phyloP scores from a whole-genome alignment of 1,139 yeast species.

The Protomyces lactucae-debilis region DNA sequence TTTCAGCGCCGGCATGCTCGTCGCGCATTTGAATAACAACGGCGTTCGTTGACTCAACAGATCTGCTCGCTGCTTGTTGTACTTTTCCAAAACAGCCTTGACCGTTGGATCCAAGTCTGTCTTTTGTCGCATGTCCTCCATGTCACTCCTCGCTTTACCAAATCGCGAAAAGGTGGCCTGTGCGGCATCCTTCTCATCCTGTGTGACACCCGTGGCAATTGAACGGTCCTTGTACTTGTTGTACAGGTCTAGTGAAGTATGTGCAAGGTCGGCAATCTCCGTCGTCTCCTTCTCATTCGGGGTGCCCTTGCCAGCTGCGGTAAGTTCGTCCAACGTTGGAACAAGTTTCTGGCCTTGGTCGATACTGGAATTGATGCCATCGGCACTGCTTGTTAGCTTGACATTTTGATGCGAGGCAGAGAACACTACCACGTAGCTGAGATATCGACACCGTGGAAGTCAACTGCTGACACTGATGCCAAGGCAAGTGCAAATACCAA shows the following conservation, averaged over 20 bases:
- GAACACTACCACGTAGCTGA: neutral
- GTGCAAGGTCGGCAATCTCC: neutral
- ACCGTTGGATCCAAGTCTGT: neutral
- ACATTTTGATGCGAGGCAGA: no score
- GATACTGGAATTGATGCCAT: neutral
- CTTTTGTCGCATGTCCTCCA: neutral
- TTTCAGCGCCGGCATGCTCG: neutral
- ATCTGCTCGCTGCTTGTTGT: neutral
- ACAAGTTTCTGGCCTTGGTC: neutral
- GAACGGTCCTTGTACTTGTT: neutral
- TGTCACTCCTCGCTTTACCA: neutral
- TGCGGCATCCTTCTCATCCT: neutral
- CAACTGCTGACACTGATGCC: neutral
- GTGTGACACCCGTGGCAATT: neutral
- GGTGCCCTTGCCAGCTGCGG: neutral
- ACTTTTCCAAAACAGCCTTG: neutral
- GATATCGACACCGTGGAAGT: neutral
- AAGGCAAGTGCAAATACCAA: neutral
- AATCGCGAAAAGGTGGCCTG: neutral
- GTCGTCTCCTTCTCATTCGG: neutral
- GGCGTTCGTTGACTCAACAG: neutral
- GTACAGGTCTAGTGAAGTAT: neutral
- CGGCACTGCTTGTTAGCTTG: neutral
- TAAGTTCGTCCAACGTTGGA: neutral
- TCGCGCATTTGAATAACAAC: neutral